Evolutionary conservation across 139 green algal genomes (phyloP).

Genomic region (Astrephomene gubernaculifera): DNA sequence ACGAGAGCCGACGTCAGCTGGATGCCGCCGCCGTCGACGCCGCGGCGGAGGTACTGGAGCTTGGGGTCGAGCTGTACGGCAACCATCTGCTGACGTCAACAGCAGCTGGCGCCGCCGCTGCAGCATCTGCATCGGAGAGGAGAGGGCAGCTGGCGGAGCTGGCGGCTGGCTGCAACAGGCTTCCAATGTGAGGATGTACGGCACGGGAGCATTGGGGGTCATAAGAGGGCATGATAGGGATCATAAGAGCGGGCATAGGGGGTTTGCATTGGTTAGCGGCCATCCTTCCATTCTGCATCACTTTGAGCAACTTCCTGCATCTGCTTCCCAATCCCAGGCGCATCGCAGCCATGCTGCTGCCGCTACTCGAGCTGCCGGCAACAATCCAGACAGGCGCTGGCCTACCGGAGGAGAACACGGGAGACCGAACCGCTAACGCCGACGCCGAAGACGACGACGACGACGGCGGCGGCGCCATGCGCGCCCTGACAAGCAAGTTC

Average conservation of each 20-base stretch:
- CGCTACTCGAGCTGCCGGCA: constrained; percentile 7
- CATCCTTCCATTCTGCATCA: too few species aligned
- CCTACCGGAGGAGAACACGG: too few species aligned
- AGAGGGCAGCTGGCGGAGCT: background rate
- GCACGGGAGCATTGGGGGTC: too few species aligned
- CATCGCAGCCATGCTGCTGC: background rate
- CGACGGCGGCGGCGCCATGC: background rate
- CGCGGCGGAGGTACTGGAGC: background rate
- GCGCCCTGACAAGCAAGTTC: background rate
- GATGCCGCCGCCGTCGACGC: background rate
- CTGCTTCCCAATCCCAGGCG: too few species aligned
- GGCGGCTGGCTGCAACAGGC: background rate
- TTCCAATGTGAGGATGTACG: constrained; percentile 10
- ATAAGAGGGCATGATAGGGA: too few species aligned
- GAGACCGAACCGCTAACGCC: too few species aligned
- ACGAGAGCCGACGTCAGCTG: background rate
- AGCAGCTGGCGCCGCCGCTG: background rate
- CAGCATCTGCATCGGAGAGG: background rate
- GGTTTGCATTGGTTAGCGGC: too few species aligned
- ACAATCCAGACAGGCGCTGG: too few species aligned
- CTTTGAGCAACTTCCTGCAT: too few species aligned
- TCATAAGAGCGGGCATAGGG: too few species aligned
- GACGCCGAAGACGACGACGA: background rate
- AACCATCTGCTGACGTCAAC: too few species aligned
- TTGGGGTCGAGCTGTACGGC: constrained; percentile 1